Conservation (phyloP, 169 alveolate species). For the Sarcocystis neurona region DNA sequence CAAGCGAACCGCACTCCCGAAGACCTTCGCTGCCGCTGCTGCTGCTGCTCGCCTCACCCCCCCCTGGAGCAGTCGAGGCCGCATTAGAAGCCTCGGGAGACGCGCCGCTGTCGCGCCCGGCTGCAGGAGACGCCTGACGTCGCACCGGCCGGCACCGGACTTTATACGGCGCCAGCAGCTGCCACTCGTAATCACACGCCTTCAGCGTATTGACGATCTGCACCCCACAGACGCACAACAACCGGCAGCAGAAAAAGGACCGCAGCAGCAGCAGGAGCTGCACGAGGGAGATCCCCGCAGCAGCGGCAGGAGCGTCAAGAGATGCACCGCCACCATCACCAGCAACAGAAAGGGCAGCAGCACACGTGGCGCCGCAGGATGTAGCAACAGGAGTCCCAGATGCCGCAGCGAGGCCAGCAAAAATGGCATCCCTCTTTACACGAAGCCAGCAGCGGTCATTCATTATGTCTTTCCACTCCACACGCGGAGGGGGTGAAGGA, state of each 20-base stretch:
- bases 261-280: neutral
- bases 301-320: neutral
- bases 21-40: neutral
- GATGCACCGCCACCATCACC: too few relatives aligned
- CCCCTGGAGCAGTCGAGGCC: neutral
- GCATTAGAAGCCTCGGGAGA: neutral
- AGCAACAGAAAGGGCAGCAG: neutral
- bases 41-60: neutral
- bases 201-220: conserved; percentile 66
- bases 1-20: neutral
- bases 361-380: too few relatives aligned
- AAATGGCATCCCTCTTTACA: too few relatives aligned
- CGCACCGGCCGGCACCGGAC: conserved; percentile 67
- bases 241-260: neutral
- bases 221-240: neutral
- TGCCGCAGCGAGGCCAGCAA: too few relatives aligned
- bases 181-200: conserved; percentile 68
- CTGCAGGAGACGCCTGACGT: neutral
- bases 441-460: too few relatives aligned
- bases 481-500: too few relatives aligned
- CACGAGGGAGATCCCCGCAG: neutral
- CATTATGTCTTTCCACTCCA: too few relatives aligned
- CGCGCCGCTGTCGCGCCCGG: neutral
- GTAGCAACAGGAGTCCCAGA: too few relatives aligned
- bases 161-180: conserved; percentile 52